These are phyloP conservation scores for Simplicillium sp. DNA, from an alignment of 2,329 filamentous ascomycete species.

Conservation along the genomic window DNA sequence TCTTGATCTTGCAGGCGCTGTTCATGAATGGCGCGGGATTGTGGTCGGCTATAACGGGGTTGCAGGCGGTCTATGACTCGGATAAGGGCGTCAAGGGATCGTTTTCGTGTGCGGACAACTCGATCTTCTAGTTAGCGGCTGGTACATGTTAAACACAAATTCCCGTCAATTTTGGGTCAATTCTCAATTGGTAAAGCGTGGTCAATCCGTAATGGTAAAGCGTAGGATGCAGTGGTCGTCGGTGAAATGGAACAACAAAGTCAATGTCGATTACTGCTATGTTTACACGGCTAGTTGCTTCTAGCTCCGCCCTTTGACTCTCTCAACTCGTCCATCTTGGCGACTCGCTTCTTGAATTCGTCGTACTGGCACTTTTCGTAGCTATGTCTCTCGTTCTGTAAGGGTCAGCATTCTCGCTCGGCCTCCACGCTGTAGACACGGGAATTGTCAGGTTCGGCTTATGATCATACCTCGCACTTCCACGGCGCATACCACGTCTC, in stretches of 20 bases:
- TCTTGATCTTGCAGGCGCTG: constrained; percentile 20
- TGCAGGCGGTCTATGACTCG: constrained; percentile 19
- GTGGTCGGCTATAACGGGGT: constrained; percentile 21
- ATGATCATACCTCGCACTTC: constrained; percentile 80
- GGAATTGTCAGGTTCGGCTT: neutral
- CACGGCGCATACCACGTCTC: constrained; percentile 91
- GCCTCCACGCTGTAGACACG: too few relatives aligned
- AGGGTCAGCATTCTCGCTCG: neutral
- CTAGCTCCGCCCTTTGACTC: constrained; percentile 74
- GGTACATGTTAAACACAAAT: too few relatives aligned
- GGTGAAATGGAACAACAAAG: too few relatives aligned
- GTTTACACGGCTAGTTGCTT: constrained; percentile 56
- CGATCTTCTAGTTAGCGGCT: constrained; percentile 16
- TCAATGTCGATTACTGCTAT: neutral
- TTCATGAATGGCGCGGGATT: constrained; percentile 25
- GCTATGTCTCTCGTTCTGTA: constrained; percentile 84
- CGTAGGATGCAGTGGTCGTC: too few relatives aligned
- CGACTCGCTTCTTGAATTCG: constrained; percentile 96
- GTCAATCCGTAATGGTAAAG: too few relatives aligned
- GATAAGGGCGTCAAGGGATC: constrained; percentile 17
- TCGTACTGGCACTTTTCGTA: constrained; percentile 99
- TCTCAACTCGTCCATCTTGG: constrained; percentile 95
- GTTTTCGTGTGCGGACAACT: constrained; percentile 24
- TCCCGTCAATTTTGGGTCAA: too few relatives aligned
- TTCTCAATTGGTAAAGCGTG: too few relatives aligned